Evolutionary conservation across 345 rosid species (phyloP), one percentile per base, ranked within the genome.

Genomic region (Lepidium aucheri): DNA sequence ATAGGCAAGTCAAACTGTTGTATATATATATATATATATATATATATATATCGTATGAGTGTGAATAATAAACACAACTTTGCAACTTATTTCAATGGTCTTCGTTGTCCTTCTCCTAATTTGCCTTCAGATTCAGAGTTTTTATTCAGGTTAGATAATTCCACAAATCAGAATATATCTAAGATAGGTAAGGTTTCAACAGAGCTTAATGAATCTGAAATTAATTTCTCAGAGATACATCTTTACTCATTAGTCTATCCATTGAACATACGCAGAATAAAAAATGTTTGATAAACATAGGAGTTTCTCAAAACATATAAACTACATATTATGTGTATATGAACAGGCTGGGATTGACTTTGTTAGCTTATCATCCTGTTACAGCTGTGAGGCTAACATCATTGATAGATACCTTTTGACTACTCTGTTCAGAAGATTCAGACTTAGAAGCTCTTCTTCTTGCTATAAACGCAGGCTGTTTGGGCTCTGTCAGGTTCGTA

Each of bases 381-480:
- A 73, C 44, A 50, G 68, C 51, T 51, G 73, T 73, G 72, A 73
- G 51, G 44, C 73, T 73, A 34, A 73, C 73, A 35, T 73, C 67
- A 53, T 73, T 73, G 28, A 73, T 9, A 3, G 68, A 73, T 49
- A 51, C 68, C 38, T 66, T 73, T 36, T 67, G 77, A 53, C 43
- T 60, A 38, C 77, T 66, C 56, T 36, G 62, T 12, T 73, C 57
- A 39, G 73, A 74, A 26, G 73, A 74, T 53, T 60, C 73, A 46
- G 52, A 73, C 8, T 74, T 63, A 18, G 58, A 32, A 45, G 1
- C 32, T 42, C 51, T 68, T 43, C 67, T 53, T 46, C 58, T 53
- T 52, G 52, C 38, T 53, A 74, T 74, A 53, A 74, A 60, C 7
- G 73, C 73, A n/a, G 73, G 72, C 47, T 76, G 64, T 4, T 60